Base-by-base conservation (phyloP, 2,329 filamentous ascomycete species). In the Conoideocrella luteorostrata region DNA sequence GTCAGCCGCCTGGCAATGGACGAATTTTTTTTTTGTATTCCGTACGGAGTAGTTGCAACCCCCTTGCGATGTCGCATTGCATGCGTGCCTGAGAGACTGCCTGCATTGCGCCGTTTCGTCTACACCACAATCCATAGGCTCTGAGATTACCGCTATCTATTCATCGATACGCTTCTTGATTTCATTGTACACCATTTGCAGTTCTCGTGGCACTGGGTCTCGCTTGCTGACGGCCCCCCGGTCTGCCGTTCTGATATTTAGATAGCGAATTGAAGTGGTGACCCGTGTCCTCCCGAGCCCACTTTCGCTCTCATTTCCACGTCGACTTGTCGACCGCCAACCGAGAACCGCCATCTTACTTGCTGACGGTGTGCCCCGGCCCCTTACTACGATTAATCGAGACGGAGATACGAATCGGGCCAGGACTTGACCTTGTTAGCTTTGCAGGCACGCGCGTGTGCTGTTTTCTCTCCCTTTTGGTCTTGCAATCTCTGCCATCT, bases 211-310 rank as follows among this genome's bases (percentile, higher is more conserved):
- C n/a, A n/a, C n/a, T n/a, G n/a, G n/a, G n/a, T n/a, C n/a, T n/a
- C n/a, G n/a, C n/a, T n/a, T n/a, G n/a, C n/a, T n/a, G n/a, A n/a
- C n/a, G n/a, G n/a, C n/a, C n/a, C n/a, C n/a, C n/a, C n/a, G n/a
- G n/a, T n/a, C n/a, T n/a, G n/a, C n/a, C n/a, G n/a, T n/a, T n/a
- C n/a, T n/a, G n/a, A n/a, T n/a, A n/a, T n/a, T n/a, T n/a, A n/a
- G n/a, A n/a, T n/a, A n/a, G n/a, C n/a, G 32, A 34, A 17, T 34
- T 17, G 32, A 17, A 34, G 32, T 15, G 17, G 22, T 28, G 23
- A 41, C 37, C 43, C 37, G 37, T 41, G 43, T 41, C 43, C 43
- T 45, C 37, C 43, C 32, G 43, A 45, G 24, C 17, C 43, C 43
- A 35, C 43, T 34, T 36, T 41, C 24, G 11, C 24, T 22, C 26